Percentiles rank a stretch among this genome's conserved stretches.
Evolutionary conservation across 768 basidiomycete species (phyloP).

Genomic region (Termitomyces sp.): DNA sequence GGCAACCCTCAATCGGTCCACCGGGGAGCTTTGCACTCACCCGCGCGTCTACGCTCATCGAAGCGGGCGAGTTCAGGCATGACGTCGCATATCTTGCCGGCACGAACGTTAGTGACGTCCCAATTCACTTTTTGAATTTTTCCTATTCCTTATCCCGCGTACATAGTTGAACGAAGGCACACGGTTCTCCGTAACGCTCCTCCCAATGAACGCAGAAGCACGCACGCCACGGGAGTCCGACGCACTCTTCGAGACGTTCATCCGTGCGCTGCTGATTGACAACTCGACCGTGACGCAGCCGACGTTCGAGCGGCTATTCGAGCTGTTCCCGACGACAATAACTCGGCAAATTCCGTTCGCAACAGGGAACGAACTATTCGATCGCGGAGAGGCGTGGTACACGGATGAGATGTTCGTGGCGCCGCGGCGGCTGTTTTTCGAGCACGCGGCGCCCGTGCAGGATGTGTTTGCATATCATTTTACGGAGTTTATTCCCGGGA

Average conservation of each 20-base stretch:
- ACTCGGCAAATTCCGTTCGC: slow-evolving; percentile 39
- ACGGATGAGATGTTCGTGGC: slow-evolving; percentile 53
- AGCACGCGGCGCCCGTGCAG: slow-evolving; percentile 40
- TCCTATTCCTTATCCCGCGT: not conserved
- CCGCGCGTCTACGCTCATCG: slow-evolving; percentile 39
- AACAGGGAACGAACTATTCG: slow-evolving; percentile 57
- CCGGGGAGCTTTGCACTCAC: slow-evolving; percentile 42
- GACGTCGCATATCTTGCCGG: slow-evolving; percentile 47
- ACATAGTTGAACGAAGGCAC: slow-evolving; percentile 51
- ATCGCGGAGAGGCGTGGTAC: slow-evolving; percentile 53
- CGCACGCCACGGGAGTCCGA: slow-evolving; percentile 36
- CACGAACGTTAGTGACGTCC: slow-evolving; percentile 38
- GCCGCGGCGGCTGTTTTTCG: slow-evolving; percentile 44
- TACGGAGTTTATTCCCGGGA: slow-evolving; percentile 52
- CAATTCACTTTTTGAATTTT: not conserved
- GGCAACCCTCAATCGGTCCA: slow-evolving; percentile 53
- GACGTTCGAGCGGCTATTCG: slow-evolving; percentile 32
- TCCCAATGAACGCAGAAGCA: slow-evolving; percentile 28
- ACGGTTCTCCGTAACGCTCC: slow-evolving; percentile 33
- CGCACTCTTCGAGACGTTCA: slow-evolving; percentile 41
- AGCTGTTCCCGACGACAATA: slow-evolving; percentile 39
- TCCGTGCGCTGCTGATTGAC: slow-evolving; percentile 44
- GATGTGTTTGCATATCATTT: slow-evolving; percentile 52
- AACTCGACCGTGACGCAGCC: slow-evolving; percentile 40
- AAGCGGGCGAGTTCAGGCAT: slow-evolving; percentile 44